Evolutionary conservation across 805 yeast species (phyloP), one percentile per base, ranked within the genome.

Genomic region (Grigorovia jiainica): DNA sequence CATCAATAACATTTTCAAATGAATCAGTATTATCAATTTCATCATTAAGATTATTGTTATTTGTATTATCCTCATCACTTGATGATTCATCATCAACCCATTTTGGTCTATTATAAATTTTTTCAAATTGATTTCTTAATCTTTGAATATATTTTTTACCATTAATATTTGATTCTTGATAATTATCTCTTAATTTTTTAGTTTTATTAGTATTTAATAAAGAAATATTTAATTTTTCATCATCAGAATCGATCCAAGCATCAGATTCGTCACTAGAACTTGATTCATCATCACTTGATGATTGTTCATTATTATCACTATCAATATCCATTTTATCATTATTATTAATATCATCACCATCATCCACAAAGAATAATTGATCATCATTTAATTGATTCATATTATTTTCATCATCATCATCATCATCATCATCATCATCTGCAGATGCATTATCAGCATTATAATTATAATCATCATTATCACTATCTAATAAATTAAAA

Each of bases 171-270:
- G 68, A 59, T 47, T 85, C 90, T 3, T 61, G 60, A 43, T 71
- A 79, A 0, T 74, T 59, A 37, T 71, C 69, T 54, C 96, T 76
- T 51, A 92, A 69, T 64, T 90, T 92, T 49, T 75, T 78, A 25
- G 81, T 61, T 50, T 74, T 76, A 48, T 81, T 80, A 1, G 79
- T 66, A 1, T 73, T 60, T 13, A 68, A 56, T 24, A 92, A 62
- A 1, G 92, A 75, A 6, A 90, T 70, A 17, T 66, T 64, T 20
- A 84, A 50, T 35, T 69, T 70, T 47, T 89, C 97, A 60, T 92
- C 98, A 54, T 89, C 97, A 44, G 94, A 81, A 64, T 92, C 98
- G 13, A 61, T 61, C 98, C 98, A 92, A 2, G 80, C 87, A 42
- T 69, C 70, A n/a, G 54, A 64, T 4, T 61, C 64, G 2, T 51